Evolutionary conservation across 805 yeast genomes (phyloP), one percentile per base, ranked within the genome.

Genomic region (Schwanniomyces polymorphus): DNA sequence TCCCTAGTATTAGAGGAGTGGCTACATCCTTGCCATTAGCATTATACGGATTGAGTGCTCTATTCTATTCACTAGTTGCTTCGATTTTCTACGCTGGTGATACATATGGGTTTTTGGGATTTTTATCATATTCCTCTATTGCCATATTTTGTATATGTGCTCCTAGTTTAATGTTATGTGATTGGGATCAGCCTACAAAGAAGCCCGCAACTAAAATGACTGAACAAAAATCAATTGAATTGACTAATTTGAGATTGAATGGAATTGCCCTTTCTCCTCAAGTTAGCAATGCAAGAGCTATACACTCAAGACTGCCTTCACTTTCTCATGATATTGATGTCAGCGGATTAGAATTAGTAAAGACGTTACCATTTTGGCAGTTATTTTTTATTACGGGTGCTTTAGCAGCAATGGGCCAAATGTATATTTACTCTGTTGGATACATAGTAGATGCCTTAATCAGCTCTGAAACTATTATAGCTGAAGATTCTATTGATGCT

Each of bases 21-120:
- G 91, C 94, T 4, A 84, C 94, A 0, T 80, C 90, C 0, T 71
- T 86, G 38, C 91, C 92, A 2, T 74, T 86, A 61, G 84, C 91
- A 1, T 77, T 86, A 39, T 86, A 84, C 61, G 95, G 95, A 0
- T 73, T 85, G 12, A 81, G 87, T 60, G 94, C 94, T 4, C 75
- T 85, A 56, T 74, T 84, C 43, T 84, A 79, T 59, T 84, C 91
- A 1, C 69, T 77, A 1, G 55, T 82, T 18, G 85, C 84, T 1
- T 66, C 80, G 9, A 52, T 70, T 12, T 70, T 81, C 47, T 81
- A 67, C 49, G 79, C 85, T 0, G 84, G 85, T 2, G 79, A 82
- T 48, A 84, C 90, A 0, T 73, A 75, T 14, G 75, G 70, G 6
- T 79, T 86, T 44, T 57, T 81, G 49, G 76, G 75, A 2, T 72